Evolutionary conservation across 2,329 filamentous ascomycete species (phyloP).

Genomic region (Calonectria multiphialidica): DNA sequence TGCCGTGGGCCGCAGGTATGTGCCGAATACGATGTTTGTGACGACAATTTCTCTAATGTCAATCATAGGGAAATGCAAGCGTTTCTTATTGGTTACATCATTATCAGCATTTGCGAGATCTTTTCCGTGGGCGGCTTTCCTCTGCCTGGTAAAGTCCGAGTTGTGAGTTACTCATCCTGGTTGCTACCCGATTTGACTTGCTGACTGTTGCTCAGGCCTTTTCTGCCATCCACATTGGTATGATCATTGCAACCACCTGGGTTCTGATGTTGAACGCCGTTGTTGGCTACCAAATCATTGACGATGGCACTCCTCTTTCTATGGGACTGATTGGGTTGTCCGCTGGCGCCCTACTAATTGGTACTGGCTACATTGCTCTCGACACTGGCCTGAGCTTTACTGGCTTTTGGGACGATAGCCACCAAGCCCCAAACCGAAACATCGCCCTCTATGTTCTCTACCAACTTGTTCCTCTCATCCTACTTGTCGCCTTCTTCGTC

Average conservation of each 20-base stretch:
- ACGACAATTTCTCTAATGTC: conserved; percentile 17
- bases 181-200: background rate
- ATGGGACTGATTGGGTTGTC: conserved; percentile 81
- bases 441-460: conserved; percentile 95
- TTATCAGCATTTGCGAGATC: conserved; percentile 95
- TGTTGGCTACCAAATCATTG: conserved; percentile 92
- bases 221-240: conserved; percentile 88
- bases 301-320: conserved; percentile 91
- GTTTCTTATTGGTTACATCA: conserved; percentile 87
- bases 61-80: conserved; percentile 89
- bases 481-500: conserved; percentile 88
- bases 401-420: conserved; percentile 76
- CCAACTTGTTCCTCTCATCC: conserved; percentile 88
- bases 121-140: conserved; percentile 95
- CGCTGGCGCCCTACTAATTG: conserved; percentile 80
- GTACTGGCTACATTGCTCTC: conserved; percentile 94
- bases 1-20: conserved; percentile 89
- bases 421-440: conserved; percentile 76
- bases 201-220: conserved; percentile 73
- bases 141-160: conserved; percentile 75
- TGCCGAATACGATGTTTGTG: background rate
- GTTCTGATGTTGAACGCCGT: conserved; percentile 91
- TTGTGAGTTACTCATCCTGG: conserved; percentile 66
- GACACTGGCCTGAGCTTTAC: conserved; percentile 94
- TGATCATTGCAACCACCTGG: conserved; percentile 91